Evolutionary conservation across 1,284 basidiomycete genomes (phyloP), one percentile per base, ranked within the genome.

Genomic region (Pyrrhoderma lamaoense): DNA sequence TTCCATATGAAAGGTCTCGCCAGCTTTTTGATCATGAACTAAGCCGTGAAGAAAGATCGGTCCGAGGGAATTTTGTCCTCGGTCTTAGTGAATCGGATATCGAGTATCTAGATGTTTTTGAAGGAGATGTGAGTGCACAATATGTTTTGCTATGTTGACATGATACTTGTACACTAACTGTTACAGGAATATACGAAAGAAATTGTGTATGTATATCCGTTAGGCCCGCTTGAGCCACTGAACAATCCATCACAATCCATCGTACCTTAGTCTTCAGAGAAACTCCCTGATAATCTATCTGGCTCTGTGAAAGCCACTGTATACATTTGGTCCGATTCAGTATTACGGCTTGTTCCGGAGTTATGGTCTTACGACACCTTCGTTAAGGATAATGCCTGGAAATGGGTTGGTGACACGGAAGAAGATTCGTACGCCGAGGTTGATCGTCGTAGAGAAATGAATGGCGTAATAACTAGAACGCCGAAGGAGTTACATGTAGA

Each of bases 281-380:
- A 70, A 3, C 57, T 79, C 11, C 73, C 76, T 8, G 52, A 63
- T 2, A 66, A 72, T 13, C 65, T 77, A 0, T 50, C 60, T 2
- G 59, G 58, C 1, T 56, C 70, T 0, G 59, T 80, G 1, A 60
- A 69, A 8, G 82, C 76, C 0, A 72, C 85, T 56, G 83, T 84
- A 1, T 94, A 94, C 63, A 72, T 91, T 25, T 93, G 82, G 77
- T 64, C 60, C n/a, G 64, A 60, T 2, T 64, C 74, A 0, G 49
- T 71, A 5, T 58, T 64, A 0, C 56, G 65, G 11, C 69, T 94
- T 8, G 71, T 79, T 36, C 71, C 78, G 0, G 69, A 72, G 18
- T 66, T 88, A 1, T 95, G 93, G 92, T 77, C 79, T 14, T 93
- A 81, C 61, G 80, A 79, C 11, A 76, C 79, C 5, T 91, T 92